Evolutionary conservation across 2,329 filamentous ascomycete genomes (phyloP).

Genomic region (Hypoxylon sp.): DNA sequence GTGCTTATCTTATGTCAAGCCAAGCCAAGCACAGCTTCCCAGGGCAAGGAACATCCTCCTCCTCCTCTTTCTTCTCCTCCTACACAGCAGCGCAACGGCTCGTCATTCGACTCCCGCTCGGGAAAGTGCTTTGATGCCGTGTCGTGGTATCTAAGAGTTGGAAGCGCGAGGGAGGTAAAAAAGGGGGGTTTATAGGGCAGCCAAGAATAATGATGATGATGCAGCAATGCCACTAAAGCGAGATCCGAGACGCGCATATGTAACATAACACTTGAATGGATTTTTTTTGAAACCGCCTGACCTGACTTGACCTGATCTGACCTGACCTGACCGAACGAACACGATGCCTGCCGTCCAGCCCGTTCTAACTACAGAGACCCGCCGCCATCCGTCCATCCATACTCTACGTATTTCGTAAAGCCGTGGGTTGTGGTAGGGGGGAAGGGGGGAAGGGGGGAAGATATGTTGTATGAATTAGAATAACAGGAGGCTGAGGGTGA

Average conservation of each 20-base stretch:
- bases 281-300: constrained; percentile 7
- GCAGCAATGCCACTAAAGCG: constrained; percentile 24
- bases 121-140: no score
- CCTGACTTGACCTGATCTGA: no score
- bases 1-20: not conserved
- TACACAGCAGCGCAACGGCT: no score
- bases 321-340: no score
- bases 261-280: not conserved
- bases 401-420: not conserved
- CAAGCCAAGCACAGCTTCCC: no score
- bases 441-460: no score
- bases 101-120: no score
- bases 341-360: not conserved
- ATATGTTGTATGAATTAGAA: not conserved
- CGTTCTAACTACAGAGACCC: not conserved
- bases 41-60: no score
- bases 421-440: no score
- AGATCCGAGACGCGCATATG: constrained; percentile 10
- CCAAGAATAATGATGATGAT: not conserved
- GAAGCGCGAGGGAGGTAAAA: not conserved
- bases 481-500: not conserved
- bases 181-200: not conserved
- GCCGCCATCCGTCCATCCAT: no score
- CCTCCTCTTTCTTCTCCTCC: no score
- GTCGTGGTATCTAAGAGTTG: no score